Percentiles rank a stretch among this genome's conserved stretches.
These are phyloP conservation scores for Tetrastigma voinierianum DNA, from an alignment of 164 flowering plant species.

Conservation along the genomic window DNA sequence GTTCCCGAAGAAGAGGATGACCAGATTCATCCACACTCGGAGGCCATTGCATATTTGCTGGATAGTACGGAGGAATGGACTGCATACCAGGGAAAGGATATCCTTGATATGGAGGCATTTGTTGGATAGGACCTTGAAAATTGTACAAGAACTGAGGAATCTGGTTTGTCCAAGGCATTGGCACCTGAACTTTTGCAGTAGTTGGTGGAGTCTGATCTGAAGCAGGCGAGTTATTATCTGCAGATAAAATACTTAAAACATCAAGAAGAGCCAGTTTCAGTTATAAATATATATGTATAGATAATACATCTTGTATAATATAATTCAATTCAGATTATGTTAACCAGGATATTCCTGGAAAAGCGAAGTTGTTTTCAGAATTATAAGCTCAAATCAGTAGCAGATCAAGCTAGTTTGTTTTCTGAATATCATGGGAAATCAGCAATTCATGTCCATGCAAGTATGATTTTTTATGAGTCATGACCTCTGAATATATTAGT, in stretches of 20 bases:
- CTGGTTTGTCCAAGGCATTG: slow-evolving; percentile 57
- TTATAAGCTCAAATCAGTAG: neutral
- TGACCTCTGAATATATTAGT: no score
- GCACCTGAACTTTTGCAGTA: slow-evolving; percentile 32
- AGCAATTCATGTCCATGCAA: no score
- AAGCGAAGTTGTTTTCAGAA: neutral
- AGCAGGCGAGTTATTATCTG: slow-evolving; percentile 26
- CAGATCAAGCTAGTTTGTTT: neutral
- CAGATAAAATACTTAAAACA: slow-evolving; percentile 5
- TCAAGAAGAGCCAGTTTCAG: slow-evolving; percentile 4
- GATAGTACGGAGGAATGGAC: slow-evolving; percentile 43
- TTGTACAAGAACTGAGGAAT: slow-evolving; percentile 57
- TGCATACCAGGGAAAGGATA: slow-evolving; percentile 47
- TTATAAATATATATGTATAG: neutral
- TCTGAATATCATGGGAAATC: no score
- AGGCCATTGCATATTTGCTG: slow-evolving; percentile 53
- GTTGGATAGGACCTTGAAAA: slow-evolving; percentile 35
- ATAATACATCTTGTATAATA: neutral
- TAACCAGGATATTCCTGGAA: neutral
- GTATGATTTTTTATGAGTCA: no score
- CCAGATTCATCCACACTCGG: slow-evolving; percentile 30
- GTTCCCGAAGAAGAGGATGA: slow-evolving; percentile 19
- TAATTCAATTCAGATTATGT: neutral
- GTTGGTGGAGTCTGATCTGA: slow-evolving; percentile 32
- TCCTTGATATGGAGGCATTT: slow-evolving; percentile 49